A percentile compares a stretch with the other conserved stretches of the same genome.
phyloP scores from a whole-genome alignment of 202 grass and related monocot genomes.

The Tripidium arundinaceum region DNA sequence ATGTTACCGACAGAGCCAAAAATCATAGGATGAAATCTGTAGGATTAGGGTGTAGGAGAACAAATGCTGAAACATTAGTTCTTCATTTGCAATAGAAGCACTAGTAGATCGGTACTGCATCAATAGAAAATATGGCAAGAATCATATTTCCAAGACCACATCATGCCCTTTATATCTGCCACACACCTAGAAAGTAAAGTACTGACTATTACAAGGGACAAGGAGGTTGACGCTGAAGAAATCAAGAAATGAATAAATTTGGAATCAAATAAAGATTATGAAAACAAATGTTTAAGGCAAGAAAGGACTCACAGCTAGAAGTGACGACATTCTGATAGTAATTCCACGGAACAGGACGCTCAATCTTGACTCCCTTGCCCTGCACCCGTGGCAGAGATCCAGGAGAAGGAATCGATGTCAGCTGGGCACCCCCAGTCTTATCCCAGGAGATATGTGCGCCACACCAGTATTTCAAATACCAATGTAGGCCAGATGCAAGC shows the following conservation, averaged over 20 bases:
- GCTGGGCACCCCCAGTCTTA: conserved; percentile 78
- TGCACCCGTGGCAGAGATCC: conserved; percentile 67
- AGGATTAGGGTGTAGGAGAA: not conserved
- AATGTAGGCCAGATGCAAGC: conserved; percentile 83
- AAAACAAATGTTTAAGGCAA: conserved; percentile 14
- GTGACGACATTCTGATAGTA: conserved; percentile 99
- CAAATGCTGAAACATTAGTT: not conserved
- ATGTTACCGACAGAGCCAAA: conserved; percentile 17
- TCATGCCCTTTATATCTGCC: conserved; percentile 8
- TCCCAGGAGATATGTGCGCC: conserved; percentile 92
- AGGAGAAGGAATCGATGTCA: conserved; percentile 54
- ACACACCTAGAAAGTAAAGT: not conserved
- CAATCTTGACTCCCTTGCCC: conserved; percentile 59
- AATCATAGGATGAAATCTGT: not conserved
- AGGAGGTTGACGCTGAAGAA: not conserved
- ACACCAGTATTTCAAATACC: conserved; percentile 95
- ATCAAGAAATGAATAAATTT: not conserved
- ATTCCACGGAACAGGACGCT: conserved; percentile 86
- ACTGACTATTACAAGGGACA: not conserved
- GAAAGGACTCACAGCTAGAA: conserved; percentile 82
- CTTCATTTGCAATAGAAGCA: not conserved
- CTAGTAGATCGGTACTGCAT: conserved; percentile 8
- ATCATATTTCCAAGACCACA: not conserved
- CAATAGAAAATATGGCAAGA: not conserved
- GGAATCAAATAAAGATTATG: not conserved